These are phyloP conservation scores for Psilocybe cubensis DNA, from an alignment of 768 basidiomycete species.

Conservation along the genomic window DNA sequence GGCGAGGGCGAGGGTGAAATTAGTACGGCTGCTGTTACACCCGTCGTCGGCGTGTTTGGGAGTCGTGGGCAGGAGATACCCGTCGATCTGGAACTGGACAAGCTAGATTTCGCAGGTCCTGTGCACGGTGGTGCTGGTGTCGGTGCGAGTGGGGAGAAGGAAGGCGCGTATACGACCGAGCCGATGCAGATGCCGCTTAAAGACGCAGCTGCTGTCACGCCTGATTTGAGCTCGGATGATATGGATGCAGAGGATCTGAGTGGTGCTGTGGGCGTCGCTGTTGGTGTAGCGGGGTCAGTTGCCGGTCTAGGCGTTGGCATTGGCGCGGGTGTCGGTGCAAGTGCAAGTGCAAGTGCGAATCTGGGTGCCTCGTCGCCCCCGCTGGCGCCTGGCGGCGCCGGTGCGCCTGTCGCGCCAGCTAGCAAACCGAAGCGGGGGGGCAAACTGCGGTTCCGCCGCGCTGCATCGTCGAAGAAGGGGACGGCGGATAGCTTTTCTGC, in stretches of 20 bases:
- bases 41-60: too few species aligned
- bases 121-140: conserved; percentile 33
- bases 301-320: too few species aligned
- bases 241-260: conserved; percentile 15
- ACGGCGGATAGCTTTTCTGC: conserved; percentile 18
- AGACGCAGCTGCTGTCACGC: conserved; percentile 26
- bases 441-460: conserved; percentile 18
- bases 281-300: too few species aligned
- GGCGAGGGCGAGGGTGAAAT: too few species aligned
- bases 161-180: conserved; percentile 42
- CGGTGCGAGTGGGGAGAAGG: conserved; percentile 21
- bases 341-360: background rate
- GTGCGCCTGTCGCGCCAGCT: background rate
- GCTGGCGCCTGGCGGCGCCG: background rate
- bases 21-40: too few species aligned
- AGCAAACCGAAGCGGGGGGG: conserved; percentile 23
- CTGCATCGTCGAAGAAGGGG: conserved; percentile 14
- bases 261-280: too few species aligned
- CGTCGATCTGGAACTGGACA: conserved; percentile 24
- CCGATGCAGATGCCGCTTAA: conserved; percentile 49
- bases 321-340: too few species aligned
- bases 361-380: background rate
- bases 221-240: conserved; percentile 24
- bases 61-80: too few species aligned
- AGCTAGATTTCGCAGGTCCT: conserved; percentile 63